Percentiles rank a stretch among this genome's conserved stretches.
These are phyloP conservation scores for Lachancea kluyveri DNA, from an alignment of 805 yeast species.

Conservation along the genomic window DNA sequence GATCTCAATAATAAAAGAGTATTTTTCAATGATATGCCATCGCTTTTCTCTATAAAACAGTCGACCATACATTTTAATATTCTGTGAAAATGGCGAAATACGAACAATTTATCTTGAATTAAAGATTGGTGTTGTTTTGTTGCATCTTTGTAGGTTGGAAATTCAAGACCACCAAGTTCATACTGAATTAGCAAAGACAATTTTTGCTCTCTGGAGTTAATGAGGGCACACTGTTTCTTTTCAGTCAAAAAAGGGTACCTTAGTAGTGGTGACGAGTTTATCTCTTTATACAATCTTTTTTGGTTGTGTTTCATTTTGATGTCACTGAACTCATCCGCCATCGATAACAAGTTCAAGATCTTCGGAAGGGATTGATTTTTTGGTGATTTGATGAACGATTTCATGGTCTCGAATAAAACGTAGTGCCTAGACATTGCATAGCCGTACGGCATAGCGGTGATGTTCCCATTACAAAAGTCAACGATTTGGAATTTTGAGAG, in stretches of 20 bases:
- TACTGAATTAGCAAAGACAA: conserved; percentile 39
- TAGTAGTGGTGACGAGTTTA: conserved; percentile 35
- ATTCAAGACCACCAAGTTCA: conserved; percentile 45
- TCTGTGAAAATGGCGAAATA: conserved; percentile 39
- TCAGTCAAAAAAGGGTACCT: conserved; percentile 33
- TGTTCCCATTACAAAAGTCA: conserved; percentile 10
- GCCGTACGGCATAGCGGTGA: conserved; percentile 38
- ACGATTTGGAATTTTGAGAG: conserved; percentile 32
- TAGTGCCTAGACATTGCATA: conserved; percentile 45
- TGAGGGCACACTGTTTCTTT: conserved; percentile 20
- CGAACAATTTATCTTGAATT: conserved; percentile 38
- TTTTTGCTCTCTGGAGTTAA: conserved; percentile 32
- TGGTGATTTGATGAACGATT: conserved; percentile 23
- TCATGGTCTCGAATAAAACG: conserved; percentile 39
- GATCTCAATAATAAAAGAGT: conserved; percentile 36
- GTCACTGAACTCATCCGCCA: conserved; percentile 36
- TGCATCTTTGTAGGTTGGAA: conserved; percentile 39
- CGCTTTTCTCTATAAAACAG: conserved; percentile 35
- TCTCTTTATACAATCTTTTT: conserved; percentile 38
- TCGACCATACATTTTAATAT: conserved; percentile 41
- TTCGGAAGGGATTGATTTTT: conserved; percentile 13
- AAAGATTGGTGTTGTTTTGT: conserved; percentile 34
- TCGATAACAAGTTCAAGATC: conserved; percentile 27
- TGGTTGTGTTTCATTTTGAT: conserved; percentile 39
- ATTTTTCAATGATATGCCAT: conserved; percentile 36